Base-by-base conservation (phyloP, 169 alveolate species). In the Plasmodium falciparum region DNA sequence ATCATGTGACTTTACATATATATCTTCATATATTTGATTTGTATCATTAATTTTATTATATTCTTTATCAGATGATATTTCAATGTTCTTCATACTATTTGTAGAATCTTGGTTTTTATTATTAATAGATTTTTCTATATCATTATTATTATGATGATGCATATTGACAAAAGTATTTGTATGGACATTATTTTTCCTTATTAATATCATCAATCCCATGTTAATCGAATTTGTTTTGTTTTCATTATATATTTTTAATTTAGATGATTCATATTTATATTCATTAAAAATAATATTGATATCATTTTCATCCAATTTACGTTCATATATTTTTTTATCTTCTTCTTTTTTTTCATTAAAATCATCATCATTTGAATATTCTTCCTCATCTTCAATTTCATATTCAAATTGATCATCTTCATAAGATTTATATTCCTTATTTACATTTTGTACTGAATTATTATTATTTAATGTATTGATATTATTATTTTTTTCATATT, bases 151-250 rank as follows among this genome's bases (percentile, higher is more conserved):
- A 39, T 39, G 9, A 39, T 39, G 47, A 39, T 39, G 47, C 47
- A 39, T 5, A 39, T 39, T 39, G 47, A 39, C 11, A 39, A 0
- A 2, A 39, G 47, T 39, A 39, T 39, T 39, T 39, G 47, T 39
- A 39, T 39, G 11, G 9, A 39, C 47, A 39, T 8, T 22, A 22
- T 43, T 56, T 72, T 72, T 86, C 58, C 26, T 71, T 13, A 71
- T 45, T 26, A 86, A 47, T 45, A 86, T 62, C 15, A 72, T 39
- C 43, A 86, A 71, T 15, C 92, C 92, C 92, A 86, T 86, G 39
- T 86, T 86, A 62, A 86, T 33, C 11, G 49, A 71, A 49, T 63
- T 72, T 17, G 58, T 72, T 17, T 72, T 86, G 6, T 71, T 58
- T 56, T 70, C 91, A 15, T 22, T 2, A 6, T 43, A 39, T 20